These are phyloP conservation scores for Globisporangium barbulae DNA, from an alignment of 352 stramenopile genomes.

Conservation along the genomic window DNA sequence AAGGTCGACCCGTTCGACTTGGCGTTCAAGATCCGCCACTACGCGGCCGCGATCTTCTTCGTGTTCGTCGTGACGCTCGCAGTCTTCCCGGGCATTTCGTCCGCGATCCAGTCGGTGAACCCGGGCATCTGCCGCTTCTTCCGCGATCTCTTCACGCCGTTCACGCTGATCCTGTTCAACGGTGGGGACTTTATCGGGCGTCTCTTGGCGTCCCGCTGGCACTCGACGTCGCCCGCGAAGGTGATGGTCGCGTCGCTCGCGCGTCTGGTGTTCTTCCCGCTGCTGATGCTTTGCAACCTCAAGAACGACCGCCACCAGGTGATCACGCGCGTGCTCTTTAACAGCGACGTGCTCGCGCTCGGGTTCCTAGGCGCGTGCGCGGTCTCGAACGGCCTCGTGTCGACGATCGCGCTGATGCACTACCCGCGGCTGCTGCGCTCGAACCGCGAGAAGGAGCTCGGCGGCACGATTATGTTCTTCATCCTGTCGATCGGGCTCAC, in stretches of 20 bases:
- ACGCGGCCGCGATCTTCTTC: slow-evolving; percentile 58
- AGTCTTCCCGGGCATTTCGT: slow-evolving; percentile 76
- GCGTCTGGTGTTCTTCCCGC: slow-evolving; percentile 52
- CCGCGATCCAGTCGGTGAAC: slow-evolving; percentile 58
- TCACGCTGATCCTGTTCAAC: slow-evolving; percentile 81
- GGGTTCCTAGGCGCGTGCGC: slow-evolving; percentile 54
- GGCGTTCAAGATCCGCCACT: slow-evolving; percentile 59
- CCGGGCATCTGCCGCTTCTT: slow-evolving; percentile 43
- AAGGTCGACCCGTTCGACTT: slow-evolving; percentile 50
- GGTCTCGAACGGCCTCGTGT: slow-evolving; percentile 73
- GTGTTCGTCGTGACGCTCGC: slow-evolving; percentile 77
- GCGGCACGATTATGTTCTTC: slow-evolving; percentile 82
- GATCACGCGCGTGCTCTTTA: slow-evolving; percentile 73
- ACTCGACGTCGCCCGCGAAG: slow-evolving; percentile 30
- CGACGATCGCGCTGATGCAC: slow-evolving; percentile 75
- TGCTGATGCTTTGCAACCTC: slow-evolving; percentile 79
- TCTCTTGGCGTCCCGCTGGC: slow-evolving; percentile 34
- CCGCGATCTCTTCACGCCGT: slow-evolving; percentile 68
- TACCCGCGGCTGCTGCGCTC: slow-evolving; percentile 52
- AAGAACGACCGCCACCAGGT: slow-evolving; percentile 59
- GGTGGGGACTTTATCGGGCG: slow-evolving; percentile 65
- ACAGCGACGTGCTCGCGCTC: slow-evolving; percentile 59
- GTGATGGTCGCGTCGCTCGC: slow-evolving; percentile 38
- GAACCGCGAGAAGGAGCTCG: slow-evolving; percentile 67
- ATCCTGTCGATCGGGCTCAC: slow-evolving; percentile 72